Base-by-base conservation (phyloP, 176 grass and related monocot genomes). In the Saccharum officinarum region DNA sequence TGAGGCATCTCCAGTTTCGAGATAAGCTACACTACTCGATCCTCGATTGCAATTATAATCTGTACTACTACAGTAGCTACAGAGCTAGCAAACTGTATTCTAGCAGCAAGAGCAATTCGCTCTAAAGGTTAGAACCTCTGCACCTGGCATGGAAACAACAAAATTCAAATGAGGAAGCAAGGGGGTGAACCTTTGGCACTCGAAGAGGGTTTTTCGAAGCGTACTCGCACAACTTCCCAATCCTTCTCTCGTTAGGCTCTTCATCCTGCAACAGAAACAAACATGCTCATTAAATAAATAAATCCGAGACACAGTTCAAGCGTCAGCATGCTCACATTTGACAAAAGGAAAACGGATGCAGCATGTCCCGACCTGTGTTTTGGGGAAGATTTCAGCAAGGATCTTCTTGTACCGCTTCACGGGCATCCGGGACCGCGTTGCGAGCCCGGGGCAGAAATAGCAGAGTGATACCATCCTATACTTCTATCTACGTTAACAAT, bases 371-470 rank as follows among this genome's bases (percentile, higher is more conserved):
- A 97, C 94, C 91, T 54, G 94, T 17, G 85, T 88, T 86, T 81
- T 88, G 67, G 94, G 94, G 79, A 97, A 97, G 61, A 97, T 97
- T 84, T 94, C 87, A 6, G 92, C 91, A 83, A 97, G 92, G 82
- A 94, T 93, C 85, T 88, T 90, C 89, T 97, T 97, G 79, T 97
- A 97, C 16, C 92, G 86, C 87, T 97, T 97, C 28, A 97, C 92
- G 7, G 94, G 94, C 60, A 94, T 92, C 37, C 94, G 87, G 71
- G 94, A 97, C 17, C 94, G 86, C 23, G 92, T 77, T 69, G 89
- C 84, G 76, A 97, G 80, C 11, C 57, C 80, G 8, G 94, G 94
- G 76, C 89, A 97, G 82, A 97, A 92, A 69, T 93, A 97, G 86
- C 92, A 97, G 41, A 97, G 78, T 60, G 85, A 91, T 33, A 83